phyloP scores from a whole-genome alignment of 768 basidiomycete genomes.

The Leccinum uliginosum region DNA sequence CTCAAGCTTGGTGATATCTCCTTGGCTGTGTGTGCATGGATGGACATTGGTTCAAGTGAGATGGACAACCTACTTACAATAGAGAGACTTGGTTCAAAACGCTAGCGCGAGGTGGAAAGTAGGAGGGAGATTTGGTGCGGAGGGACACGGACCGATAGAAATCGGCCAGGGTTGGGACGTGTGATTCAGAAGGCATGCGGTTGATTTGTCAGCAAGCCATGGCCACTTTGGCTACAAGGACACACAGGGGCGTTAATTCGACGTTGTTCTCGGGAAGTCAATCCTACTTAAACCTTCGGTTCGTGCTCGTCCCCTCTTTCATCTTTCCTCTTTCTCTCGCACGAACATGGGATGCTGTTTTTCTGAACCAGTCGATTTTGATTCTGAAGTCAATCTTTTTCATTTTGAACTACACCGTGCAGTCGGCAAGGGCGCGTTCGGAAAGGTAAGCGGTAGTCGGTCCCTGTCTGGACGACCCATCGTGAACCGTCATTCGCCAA shows the following conservation, averaged over 20 bases:
- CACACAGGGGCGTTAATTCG: conserved; percentile 2
- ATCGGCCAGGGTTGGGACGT: conserved; percentile 53
- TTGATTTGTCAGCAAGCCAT: not conserved
- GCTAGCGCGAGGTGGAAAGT: conserved; percentile 33
- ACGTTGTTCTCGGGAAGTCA: conserved; percentile 33
- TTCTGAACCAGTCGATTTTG: conserved; percentile 81
- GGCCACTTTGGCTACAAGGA: conserved; percentile 26
- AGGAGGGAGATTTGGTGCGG: conserved; percentile 14
- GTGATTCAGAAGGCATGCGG: conserved; percentile 6
- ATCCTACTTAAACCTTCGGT: conserved; percentile 21
- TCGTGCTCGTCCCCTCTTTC: conserved; percentile 21
- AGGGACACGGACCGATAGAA: conserved; percentile 46
- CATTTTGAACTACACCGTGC: conserved; percentile 96
- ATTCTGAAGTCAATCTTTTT: conserved; percentile 81
- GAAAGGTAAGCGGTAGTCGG: conserved; percentile 61
- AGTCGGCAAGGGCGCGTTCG: conserved; percentile 97
- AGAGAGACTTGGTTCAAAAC: conserved; percentile 61
- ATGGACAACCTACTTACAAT: conserved; percentile 42
- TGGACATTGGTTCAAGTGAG: not conserved
- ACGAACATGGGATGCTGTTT: conserved; percentile 57
- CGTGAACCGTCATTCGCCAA: not conserved
- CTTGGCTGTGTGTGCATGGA: conserved; percentile 51
- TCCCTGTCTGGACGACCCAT: conserved; percentile 3
- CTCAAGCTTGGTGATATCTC: conserved; percentile 70
- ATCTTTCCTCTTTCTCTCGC: conserved; percentile 28